These are phyloP conservation scores for Fusarium pseudocircinatum DNA, from an alignment of 2,329 filamentous ascomycete genomes.

Conservation along the genomic window DNA sequence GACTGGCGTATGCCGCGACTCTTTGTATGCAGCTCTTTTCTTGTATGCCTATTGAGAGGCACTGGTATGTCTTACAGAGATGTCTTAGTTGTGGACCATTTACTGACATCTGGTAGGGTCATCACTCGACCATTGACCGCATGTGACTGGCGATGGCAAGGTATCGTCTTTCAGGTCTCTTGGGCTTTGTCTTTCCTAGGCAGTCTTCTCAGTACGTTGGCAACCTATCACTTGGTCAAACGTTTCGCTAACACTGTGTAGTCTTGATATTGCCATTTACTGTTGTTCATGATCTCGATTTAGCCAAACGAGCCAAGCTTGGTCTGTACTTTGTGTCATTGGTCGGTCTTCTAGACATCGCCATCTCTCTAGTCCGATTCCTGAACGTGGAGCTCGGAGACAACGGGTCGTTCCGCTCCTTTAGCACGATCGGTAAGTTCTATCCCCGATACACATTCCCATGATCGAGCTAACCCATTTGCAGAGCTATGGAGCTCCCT, in stretches of 20 bases:
- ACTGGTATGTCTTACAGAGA: conserved; percentile 11
- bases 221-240: rapidly evolving
- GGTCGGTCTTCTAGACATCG: conserved; percentile 23
- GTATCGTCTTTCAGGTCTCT: conserved; percentile 18
- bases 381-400: conserved; percentile 20
- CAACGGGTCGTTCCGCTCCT: conserved; percentile 16
- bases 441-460: not conserved
- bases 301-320: conserved; percentile 6
- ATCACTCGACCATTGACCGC: conserved; percentile 9
- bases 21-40: conserved; percentile 26
- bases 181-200: conserved; percentile 28
- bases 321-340: conserved; percentile 24
- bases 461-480: not conserved
- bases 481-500: conserved; percentile 33
- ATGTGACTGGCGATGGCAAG: conserved; percentile 22
- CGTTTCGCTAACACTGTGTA: not conserved
- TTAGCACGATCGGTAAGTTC: not conserved
- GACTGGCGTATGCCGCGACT: conserved; percentile 4
- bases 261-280: conserved; percentile 26
- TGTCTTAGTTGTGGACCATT: not conserved
- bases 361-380: conserved; percentile 28
- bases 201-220: conserved; percentile 20
- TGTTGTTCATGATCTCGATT: conserved; percentile 17
- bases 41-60: conserved; percentile 25
- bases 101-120: not conserved